phyloP scores from a whole-genome alignment of 2,329 filamentous ascomycete genomes.

The Dactylellina haptotyla region DNA sequence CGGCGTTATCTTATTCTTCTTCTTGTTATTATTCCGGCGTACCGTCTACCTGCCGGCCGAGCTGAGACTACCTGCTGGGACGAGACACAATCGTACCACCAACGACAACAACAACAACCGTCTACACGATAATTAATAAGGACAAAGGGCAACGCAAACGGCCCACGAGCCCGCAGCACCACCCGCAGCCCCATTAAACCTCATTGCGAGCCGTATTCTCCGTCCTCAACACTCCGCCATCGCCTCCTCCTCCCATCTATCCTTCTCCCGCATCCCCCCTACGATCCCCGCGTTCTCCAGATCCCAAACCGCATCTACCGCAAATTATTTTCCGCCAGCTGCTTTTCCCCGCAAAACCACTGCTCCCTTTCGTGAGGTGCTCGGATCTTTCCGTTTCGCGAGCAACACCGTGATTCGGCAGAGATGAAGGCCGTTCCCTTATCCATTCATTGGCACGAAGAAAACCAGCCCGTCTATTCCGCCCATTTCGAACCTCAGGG shows the following conservation, averaged over 20 bases:
- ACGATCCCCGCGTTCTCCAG: not conserved
- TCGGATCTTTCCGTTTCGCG: slow-evolving; percentile 53
- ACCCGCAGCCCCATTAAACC: slow-evolving; percentile 1
- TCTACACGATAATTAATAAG: slow-evolving; percentile 30
- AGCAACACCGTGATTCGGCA: slow-evolving; percentile 54
- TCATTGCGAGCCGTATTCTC: not conserved
- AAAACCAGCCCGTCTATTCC: slow-evolving; percentile 95
- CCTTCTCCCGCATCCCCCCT: not conserved
- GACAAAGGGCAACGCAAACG: too few species aligned
- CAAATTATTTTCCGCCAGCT: not conserved
- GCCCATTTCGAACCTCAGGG: slow-evolving; percentile 94
- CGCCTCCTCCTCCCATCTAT: not conserved
- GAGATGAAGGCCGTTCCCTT: slow-evolving; percentile 96
- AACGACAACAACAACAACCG: not conserved
- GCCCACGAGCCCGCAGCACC: not conserved
- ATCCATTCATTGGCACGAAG: slow-evolving; percentile 98
- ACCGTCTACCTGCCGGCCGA: too few species aligned
- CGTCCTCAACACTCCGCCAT: too few species aligned
- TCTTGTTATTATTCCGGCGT: too few species aligned
- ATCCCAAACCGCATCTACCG: not conserved
- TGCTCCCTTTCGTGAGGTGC: slow-evolving; percentile 3
- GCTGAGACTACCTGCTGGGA: too few species aligned
- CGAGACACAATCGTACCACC: slow-evolving; percentile 4
- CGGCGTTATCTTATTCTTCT: not conserved
- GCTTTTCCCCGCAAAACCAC: not conserved